Conservation (phyloP, 2,329 filamentous ascomycete genomes). For the Alternaria sp. region DNA sequence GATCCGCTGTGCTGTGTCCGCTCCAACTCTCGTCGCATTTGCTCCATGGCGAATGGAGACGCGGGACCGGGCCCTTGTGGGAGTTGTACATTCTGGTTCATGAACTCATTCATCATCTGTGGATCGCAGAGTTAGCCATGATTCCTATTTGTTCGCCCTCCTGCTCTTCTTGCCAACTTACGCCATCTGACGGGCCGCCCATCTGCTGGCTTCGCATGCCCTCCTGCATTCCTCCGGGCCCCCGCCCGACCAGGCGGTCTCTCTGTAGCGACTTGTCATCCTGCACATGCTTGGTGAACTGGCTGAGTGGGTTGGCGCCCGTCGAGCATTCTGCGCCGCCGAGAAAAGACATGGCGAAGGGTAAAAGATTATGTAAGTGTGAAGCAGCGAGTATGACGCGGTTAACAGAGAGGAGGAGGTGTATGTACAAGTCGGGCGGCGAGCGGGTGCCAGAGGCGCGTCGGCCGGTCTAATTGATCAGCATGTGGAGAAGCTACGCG, state of each 20-base stretch:
- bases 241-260: slow-evolving; percentile 81
- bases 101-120: slow-evolving; percentile 92
- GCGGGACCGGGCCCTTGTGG: slow-evolving; percentile 60
- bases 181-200: slow-evolving; percentile 70
- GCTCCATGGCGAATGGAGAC: slow-evolving; percentile 70
- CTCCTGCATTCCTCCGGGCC: slow-evolving; percentile 72
- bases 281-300: slow-evolving; percentile 96
- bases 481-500: slow-evolving; percentile 24
- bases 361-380: background rate
- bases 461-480: slow-evolving; percentile 25
- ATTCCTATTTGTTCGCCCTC: background rate
- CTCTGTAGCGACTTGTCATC: slow-evolving; percentile 95
- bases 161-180: slow-evolving; percentile 25
- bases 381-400: slow-evolving; percentile 2
- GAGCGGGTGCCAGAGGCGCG: slow-evolving; percentile 4
- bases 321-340: slow-evolving; percentile 97
- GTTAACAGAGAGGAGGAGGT: background rate
- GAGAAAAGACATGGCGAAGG: slow-evolving; percentile 82
- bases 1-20: slow-evolving; percentile 60
- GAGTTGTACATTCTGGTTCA: slow-evolving; percentile 75
- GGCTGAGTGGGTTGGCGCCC: slow-evolving; percentile 91
- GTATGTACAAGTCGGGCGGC: slow-evolving; percentile 8
- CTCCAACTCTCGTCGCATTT: slow-evolving; percentile 68
- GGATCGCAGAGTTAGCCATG: slow-evolving; percentile 30
- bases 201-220: slow-evolving; percentile 77